Percentiles rank a stretch among this genome's conserved stretches.
phyloP scores from a whole-genome alignment of 345 rosid species.

The Euphorbia peplus region DNA sequence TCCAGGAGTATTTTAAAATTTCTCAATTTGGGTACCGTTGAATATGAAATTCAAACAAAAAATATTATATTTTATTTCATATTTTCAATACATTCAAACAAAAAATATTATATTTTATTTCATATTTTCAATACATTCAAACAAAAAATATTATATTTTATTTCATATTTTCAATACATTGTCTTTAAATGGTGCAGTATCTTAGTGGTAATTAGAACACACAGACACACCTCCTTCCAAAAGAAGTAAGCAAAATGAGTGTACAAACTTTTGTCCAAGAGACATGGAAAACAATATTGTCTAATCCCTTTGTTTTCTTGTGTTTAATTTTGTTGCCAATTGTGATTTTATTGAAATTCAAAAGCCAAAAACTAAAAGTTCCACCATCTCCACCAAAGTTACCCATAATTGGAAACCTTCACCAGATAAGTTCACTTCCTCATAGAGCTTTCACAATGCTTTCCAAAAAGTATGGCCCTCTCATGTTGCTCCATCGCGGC shows the following conservation, averaged over 20 bases:
- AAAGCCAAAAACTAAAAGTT: background rate
- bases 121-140: too few relatives aligned
- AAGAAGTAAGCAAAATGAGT: background rate
- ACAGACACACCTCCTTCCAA: background rate
- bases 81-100: too few relatives aligned
- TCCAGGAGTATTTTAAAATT: too few relatives aligned
- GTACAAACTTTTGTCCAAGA: background rate
- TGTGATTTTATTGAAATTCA: background rate
- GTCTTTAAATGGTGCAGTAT: too few relatives aligned
- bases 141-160: too few relatives aligned
- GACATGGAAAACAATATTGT: background rate
- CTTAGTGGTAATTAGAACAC: too few relatives aligned
- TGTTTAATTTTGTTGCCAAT: background rate
- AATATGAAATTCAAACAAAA: too few relatives aligned
- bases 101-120: too few relatives aligned
- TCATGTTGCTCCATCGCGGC: conserved; percentile 21
- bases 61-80: too few relatives aligned
- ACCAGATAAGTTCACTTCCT: conserved; percentile 17
- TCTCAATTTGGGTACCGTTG: too few relatives aligned
- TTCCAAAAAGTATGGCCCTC: conserved; percentile 24
- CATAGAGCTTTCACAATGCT: conserved; percentile 15
- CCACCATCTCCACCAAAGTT: conserved; percentile 29
- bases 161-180: too few relatives aligned
- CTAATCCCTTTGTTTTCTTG: background rate
- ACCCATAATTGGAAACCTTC: conserved; percentile 30